These are phyloP conservation scores for Apophysomyces ossiformis DNA, from an alignment of 371 early-diverging fungal genomes.

Conservation along the genomic window DNA sequence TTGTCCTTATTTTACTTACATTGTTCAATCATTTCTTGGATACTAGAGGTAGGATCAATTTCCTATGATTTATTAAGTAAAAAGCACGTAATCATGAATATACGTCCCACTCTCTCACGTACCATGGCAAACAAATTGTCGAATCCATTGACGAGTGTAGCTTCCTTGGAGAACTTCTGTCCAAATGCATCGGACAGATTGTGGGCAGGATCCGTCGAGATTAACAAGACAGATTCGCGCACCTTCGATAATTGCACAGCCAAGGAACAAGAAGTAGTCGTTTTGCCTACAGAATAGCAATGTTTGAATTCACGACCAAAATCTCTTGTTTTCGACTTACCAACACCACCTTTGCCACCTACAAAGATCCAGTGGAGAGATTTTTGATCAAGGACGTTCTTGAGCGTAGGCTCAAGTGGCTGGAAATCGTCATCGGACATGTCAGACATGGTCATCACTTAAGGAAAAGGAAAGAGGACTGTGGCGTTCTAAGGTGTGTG, in stretches of 20 bases:
- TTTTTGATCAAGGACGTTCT: constrained; percentile 94
- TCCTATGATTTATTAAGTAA: constrained; percentile 59
- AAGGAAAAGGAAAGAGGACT: constrained; percentile 5
- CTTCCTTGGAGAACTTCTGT: constrained; percentile 97
- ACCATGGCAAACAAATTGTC: constrained; percentile 96
- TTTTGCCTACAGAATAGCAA: constrained; percentile 56
- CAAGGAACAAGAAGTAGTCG: constrained; percentile 77
- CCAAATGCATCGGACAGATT: constrained; percentile 98
- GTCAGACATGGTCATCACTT: constrained; percentile 43
- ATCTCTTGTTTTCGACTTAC: constrained; percentile 57
- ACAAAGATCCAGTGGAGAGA: constrained; percentile 98
- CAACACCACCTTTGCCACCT: constrained; percentile 99
- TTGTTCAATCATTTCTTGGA: constrained; percentile 96
- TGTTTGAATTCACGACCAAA: background rate
- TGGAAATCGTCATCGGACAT: constrained; percentile 66
- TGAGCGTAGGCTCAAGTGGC: constrained; percentile 82
- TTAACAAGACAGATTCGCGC: constrained; percentile 93
- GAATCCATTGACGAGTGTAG: constrained; percentile 94
- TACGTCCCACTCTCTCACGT: constrained; percentile 13
- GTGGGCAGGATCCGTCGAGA: constrained; percentile 99
- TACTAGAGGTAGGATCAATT: constrained; percentile 96
- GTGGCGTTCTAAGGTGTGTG: background rate
- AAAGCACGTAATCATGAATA: too few species aligned
- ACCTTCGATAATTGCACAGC: constrained; percentile 92
- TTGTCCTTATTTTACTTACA: constrained; percentile 48